Percentiles rank a stretch among this genome's conserved stretches.
These are phyloP conservation scores for Cytospora chrysosperma DNA, from an alignment of 2,329 filamentous ascomycete genomes.

Conservation along the genomic window DNA sequence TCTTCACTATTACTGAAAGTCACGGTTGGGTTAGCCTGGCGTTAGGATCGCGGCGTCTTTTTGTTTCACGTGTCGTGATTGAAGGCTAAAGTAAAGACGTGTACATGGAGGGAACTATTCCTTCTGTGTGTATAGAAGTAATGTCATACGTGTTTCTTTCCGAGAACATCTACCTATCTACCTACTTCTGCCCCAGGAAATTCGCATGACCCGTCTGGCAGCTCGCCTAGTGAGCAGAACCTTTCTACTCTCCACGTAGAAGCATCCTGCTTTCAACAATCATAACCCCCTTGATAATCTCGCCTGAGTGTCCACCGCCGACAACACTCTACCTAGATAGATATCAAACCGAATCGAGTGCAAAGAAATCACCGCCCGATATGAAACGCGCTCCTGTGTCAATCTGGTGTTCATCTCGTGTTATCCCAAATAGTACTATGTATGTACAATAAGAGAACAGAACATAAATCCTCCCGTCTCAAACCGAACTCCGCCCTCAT, in stretches of 20 bases:
- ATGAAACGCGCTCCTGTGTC: background rate
- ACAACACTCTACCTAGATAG: background rate
- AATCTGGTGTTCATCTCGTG: background rate
- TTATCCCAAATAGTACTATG: background rate
- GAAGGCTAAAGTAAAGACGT: no score
- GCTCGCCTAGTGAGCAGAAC: background rate
- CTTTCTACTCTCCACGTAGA: background rate
- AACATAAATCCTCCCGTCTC: background rate
- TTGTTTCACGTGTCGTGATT: no score
- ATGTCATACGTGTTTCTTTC: background rate
- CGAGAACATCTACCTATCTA: background rate
- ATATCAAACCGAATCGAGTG: background rate
- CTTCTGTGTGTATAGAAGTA: background rate
- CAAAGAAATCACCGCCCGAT: background rate
- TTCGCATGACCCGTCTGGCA: background rate
- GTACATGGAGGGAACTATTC: background rate
- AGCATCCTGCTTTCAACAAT: background rate
- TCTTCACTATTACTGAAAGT: no score
- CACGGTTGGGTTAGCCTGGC: background rate
- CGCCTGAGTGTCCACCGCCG: background rate
- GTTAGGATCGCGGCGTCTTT: background rate
- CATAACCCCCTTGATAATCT: background rate
- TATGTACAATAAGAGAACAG: background rate
- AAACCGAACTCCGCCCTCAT: background rate
- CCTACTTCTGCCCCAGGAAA: background rate